Percentiles rank a stretch among this genome's conserved stretches.
phyloP scores from a whole-genome alignment of 345 rosid species.

The Arabidopsis arenosa region DNA sequence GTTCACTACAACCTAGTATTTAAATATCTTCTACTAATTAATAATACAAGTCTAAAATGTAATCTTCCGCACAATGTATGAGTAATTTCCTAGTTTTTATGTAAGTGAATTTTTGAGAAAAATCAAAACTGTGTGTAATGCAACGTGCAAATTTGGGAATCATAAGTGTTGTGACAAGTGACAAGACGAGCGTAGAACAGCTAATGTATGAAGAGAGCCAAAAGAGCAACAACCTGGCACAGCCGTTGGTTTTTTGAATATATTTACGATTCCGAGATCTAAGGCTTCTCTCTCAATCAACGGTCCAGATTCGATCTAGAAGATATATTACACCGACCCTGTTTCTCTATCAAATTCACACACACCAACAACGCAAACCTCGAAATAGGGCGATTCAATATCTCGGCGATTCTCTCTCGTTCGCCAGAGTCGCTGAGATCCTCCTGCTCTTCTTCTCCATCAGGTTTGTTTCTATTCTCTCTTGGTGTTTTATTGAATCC shows the following conservation, averaged over 20 bases:
- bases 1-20: too few species aligned
- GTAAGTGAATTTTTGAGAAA: too few species aligned
- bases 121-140: too few species aligned
- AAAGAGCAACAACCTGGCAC: constrained; percentile 37
- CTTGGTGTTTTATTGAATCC: neutral
- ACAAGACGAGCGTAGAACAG: constrained; percentile 16
- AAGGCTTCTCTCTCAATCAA: constrained; percentile 26
- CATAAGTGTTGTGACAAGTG: neutral
- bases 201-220: constrained; percentile 31
- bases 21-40: too few species aligned
- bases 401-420: constrained; percentile 29
- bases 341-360: neutral
- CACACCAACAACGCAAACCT: constrained; percentile 11
- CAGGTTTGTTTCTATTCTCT: constrained; percentile 22
- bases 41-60: too few species aligned
- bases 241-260: constrained; percentile 23
- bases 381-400: neutral
- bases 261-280: constrained; percentile 35
- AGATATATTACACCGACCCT: constrained; percentile 19
- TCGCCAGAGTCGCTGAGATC: constrained; percentile 30
- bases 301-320: constrained; percentile 38
- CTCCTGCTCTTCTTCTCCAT: constrained; percentile 13
- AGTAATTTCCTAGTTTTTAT: too few species aligned
- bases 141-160: too few species aligned
- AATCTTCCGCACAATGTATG: too few species aligned